A percentile compares a stretch with the other conserved stretches of the same genome.
These are phyloP conservation scores for Microdochium nivale DNA, from an alignment of 2,329 filamentous ascomycete genomes.

Conservation along the genomic window DNA sequence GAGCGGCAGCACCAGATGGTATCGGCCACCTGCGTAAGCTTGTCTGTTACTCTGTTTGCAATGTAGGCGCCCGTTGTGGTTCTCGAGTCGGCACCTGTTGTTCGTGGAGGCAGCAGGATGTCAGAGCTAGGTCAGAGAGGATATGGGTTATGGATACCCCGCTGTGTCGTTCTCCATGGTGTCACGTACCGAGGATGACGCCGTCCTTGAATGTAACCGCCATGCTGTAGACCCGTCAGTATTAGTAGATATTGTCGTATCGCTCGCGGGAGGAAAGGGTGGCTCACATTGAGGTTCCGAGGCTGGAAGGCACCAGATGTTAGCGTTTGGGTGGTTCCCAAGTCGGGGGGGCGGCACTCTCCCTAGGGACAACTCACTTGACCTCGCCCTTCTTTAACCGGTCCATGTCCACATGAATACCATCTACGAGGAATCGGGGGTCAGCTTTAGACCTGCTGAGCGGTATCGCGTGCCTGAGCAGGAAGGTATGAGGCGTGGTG, in stretches of 20 bases:
- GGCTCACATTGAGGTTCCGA: slow-evolving; percentile 93
- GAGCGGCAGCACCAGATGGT: slow-evolving; percentile 99
- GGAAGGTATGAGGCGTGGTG: slow-evolving; percentile 2
- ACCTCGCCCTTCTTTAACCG: slow-evolving; percentile 98
- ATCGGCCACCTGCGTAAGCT: slow-evolving; percentile 95
- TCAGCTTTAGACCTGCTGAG: slow-evolving; percentile 12
- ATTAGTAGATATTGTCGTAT: slow-evolving; percentile 1
- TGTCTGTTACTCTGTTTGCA: slow-evolving; percentile 97
- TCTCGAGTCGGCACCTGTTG: slow-evolving; percentile 78
- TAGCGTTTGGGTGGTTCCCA: slow-evolving; percentile 13
- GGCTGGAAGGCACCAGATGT: slow-evolving; percentile 40
- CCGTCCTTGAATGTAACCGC: slow-evolving; percentile 98
- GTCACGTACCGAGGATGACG: slow-evolving; percentile 70
- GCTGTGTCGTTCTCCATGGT: not conserved
- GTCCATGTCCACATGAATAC: slow-evolving; percentile 98
- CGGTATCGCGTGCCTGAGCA: slow-evolving; percentile 10
- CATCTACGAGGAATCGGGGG: slow-evolving; percentile 55
- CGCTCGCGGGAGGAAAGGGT: slow-evolving; percentile 3
- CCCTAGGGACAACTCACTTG: slow-evolving; percentile 57
- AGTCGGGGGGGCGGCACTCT: not conserved
- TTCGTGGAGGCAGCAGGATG: not conserved
- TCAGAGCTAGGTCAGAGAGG: not conserved
- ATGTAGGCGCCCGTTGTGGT: slow-evolving; percentile 98
- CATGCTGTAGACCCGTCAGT: slow-evolving; percentile 56
- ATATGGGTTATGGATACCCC: not conserved